A percentile compares a stretch with the other conserved stretches of the same genome.
These are phyloP conservation scores for Primulina tabacum DNA, from an alignment of 257 asterid species.

Conservation along the genomic window DNA sequence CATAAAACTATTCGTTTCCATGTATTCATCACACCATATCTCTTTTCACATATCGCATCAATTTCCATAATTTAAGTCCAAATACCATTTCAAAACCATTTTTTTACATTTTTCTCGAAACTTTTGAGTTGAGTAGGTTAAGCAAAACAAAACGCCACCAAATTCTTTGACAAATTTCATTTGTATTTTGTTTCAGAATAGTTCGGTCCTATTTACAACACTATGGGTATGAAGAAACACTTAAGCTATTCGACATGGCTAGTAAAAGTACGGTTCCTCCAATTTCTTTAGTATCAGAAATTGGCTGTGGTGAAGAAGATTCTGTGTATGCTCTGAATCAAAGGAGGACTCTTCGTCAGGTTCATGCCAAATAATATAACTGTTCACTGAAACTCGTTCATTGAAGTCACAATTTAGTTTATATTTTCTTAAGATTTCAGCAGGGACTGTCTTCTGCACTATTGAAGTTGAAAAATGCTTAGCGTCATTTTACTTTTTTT, in stretches of 20 bases:
- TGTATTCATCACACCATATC: not conserved
- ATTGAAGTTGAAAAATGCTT: not conserved
- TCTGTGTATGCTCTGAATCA: conserved; percentile 50
- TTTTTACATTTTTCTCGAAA: not conserved
- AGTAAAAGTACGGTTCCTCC: conserved; percentile 70
- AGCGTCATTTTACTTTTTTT: not conserved
- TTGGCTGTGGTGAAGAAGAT: conserved; percentile 49
- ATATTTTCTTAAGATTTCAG: not conserved
- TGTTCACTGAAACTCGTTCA: conserved; percentile 1
- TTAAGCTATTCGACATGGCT: conserved; percentile 60
- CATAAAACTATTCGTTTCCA: not conserved
- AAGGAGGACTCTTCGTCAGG: conserved; percentile 86
- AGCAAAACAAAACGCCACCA: conserved; percentile 1
- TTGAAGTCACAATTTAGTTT: not conserved
- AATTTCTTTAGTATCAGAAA: conserved; percentile 52
- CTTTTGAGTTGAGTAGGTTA: not conserved
- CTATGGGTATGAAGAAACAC: conserved; percentile 91
- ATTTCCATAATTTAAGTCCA: not conserved
- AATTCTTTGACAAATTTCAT: conserved; percentile 13
- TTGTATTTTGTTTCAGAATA: conserved; percentile 51
- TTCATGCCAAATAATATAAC: conserved; percentile 33
- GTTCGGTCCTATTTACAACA: conserved; percentile 86
- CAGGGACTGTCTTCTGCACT: not conserved
- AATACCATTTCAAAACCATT: not conserved
- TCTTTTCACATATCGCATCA: not conserved